Base-by-base conservation (phyloP, 306 rosid species). In the Gastrolobium bilobum region DNA sequence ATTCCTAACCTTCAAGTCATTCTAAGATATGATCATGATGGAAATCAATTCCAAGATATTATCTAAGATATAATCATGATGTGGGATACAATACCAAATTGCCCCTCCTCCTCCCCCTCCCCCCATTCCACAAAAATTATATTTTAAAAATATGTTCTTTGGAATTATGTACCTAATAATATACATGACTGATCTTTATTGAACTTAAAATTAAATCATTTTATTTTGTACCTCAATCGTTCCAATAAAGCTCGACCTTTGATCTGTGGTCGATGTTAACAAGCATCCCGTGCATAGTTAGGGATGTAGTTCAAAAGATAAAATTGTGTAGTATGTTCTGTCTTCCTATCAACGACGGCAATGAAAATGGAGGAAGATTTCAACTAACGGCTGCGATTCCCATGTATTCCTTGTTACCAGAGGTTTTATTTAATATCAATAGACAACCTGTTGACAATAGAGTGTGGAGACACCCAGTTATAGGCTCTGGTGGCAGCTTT, bases 401-500 rank as follows among this genome's bases (percentile, higher is more conserved):
- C 54, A 2, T 38, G 51, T 51, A 70, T 52, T 52, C 40, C 15
- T 35, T 35, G 75, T 33, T 29, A n/a, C 62, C 38, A 60, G 31
- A 5, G 15, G 51, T 43, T 38, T 72, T 9, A 43, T 58, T 26
- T 35, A 44, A 58, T 46, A 38, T 42, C 40, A 71, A 29, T 57
- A 47, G 66, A 63, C 42, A 64, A 63, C 60, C 59, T 33, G 30
- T 38, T 43, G 44, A 13, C 69, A 62, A 59, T 38, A 63, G 59
- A 43, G 8, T 31, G 26, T 15, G 4, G 64, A 67, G 20, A 40
- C 33, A 67, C 43, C 29, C 52, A 40, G 33, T 42, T 48, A 10
- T 82, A 30, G 72, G 67, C 56, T 60, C 52, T 82, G 58, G 57
- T 64, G 20, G 30, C 50, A 62, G 7, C 15, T 69, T 43, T 13